These are phyloP conservation scores for Coemansia sp. DNA, from an alignment of 192 early-diverging fungal species.

Conservation along the genomic window DNA sequence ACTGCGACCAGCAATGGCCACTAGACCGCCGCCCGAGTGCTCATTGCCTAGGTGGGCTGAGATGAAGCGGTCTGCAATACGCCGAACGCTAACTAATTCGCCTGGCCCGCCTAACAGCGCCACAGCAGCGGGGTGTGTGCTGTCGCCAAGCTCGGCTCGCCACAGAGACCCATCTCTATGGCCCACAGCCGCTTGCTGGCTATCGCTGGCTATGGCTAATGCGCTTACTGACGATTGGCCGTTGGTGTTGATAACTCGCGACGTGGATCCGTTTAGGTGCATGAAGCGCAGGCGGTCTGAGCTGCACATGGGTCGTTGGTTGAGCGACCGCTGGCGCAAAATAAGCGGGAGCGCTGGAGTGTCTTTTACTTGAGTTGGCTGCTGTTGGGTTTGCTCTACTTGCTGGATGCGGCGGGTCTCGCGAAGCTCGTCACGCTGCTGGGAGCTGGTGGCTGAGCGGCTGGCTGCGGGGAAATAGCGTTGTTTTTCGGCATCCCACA, in stretches of 20 bases:
- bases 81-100: conserved; percentile 17
- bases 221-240: conserved; percentile 14
- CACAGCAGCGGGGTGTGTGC: not conserved
- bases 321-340: conserved; percentile 19
- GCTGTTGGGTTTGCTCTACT: conserved; percentile 1
- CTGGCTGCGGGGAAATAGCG: conserved; percentile 39
- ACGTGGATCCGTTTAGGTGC: not conserved
- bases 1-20: conserved; percentile 4
- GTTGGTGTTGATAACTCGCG: not conserved
- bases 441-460: conserved; percentile 21
- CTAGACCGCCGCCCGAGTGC: conserved; percentile 9
- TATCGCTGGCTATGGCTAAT: not conserved
- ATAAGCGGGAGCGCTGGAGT: conserved; percentile 3
- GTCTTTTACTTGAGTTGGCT: not conserved
- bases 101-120: conserved; percentile 1
- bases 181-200: not conserved
- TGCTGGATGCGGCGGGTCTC: conserved; percentile 6
- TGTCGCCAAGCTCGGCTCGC: not conserved
- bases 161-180: conserved; percentile 5
- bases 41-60: conserved; percentile 23
- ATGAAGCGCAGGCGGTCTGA: conserved; percentile 9
- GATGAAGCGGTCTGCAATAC: conserved; percentile 6
- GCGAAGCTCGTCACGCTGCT: conserved; percentile 22
- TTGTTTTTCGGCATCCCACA: conserved; percentile 38
- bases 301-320: not conserved